These are phyloP conservation scores for Wickerhamomyces strasburgensis DNA, from an alignment of 805 yeast genomes.

Conservation along the genomic window DNA sequence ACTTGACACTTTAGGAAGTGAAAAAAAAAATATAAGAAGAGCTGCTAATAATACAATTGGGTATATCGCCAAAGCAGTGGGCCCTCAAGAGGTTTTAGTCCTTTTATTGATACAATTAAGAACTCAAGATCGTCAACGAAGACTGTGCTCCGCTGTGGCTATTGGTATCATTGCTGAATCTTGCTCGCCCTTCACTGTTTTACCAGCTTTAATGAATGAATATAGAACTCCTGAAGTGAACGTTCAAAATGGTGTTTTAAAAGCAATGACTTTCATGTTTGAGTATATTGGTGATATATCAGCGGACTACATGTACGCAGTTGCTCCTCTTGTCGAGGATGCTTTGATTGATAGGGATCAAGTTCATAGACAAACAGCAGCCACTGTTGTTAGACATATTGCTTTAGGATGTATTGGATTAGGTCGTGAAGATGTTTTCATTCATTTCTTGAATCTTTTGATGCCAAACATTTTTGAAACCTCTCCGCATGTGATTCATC, in stretches of 20 bases:
- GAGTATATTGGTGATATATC: slow-evolving; percentile 85
- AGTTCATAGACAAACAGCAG: slow-evolving; percentile 94
- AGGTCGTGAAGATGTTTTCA: slow-evolving; percentile 75
- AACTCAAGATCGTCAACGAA: slow-evolving; percentile 91
- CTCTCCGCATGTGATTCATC: slow-evolving; percentile 87
- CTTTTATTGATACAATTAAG: slow-evolving; percentile 77
- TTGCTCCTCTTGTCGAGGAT: slow-evolving; percentile 76
- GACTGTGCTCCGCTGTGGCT: slow-evolving; percentile 97
- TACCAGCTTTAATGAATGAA: slow-evolving; percentile 95
- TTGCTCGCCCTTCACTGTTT: slow-evolving; percentile 86
- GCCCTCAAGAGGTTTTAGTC: slow-evolving; percentile 91
- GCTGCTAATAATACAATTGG: slow-evolving; percentile 93
- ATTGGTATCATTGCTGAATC: slow-evolving; percentile 94
- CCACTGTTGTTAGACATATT: slow-evolving; percentile 77
- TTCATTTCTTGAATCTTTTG: slow-evolving; percentile 74
- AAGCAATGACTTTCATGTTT: slow-evolving; percentile 84
- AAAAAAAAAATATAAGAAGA: slow-evolving; percentile 67
- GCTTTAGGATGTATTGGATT: slow-evolving; percentile 73
- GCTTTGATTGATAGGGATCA: slow-evolving; percentile 87
- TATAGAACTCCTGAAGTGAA: slow-evolving; percentile 87
- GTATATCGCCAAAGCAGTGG: slow-evolving; percentile 82
- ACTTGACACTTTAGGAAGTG: slow-evolving; percentile 81
- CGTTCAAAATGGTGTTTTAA: slow-evolving; percentile 92
- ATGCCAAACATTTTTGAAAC: slow-evolving; percentile 91
- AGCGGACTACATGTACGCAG: slow-evolving; percentile 74